Base-by-base conservation (phyloP, 2,329 filamentous ascomycete genomes). In the Xylariaceae sp. region DNA sequence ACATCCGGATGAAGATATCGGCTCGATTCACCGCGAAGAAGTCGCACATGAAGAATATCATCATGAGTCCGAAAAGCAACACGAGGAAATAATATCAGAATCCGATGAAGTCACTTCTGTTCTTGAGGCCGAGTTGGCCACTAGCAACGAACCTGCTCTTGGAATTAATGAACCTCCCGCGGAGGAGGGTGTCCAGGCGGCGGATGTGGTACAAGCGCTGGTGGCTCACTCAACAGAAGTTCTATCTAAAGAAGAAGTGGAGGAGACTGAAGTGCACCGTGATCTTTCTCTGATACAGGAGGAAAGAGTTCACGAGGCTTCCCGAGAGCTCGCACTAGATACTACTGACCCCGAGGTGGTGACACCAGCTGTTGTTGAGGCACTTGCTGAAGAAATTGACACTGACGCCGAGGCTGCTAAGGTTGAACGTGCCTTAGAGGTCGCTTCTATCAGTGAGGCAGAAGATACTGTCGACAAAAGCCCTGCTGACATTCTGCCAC, bases 61-160 rank as follows among this genome's bases (percentile, higher is more conserved):
- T 18, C 10, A 7, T 58, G 15, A 41, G 1, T 45, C 41, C n/a
- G 51, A 61, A 44, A 56, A 44, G 23, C 41, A 62, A 11, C 23
- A 37, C 3, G 55, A 45, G 23, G 47, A 37, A 58, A 58, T 59
- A 17, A 58, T 58, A 15, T 8, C 51, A n/a, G 39, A 55, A 11
- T 39, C 49, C 30, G 15, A 53, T 39, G 61, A 55, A 35, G 8
- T 52, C 17, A 13, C 44, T 37, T 18, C 52, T 23, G n/a, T 13
- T 51, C 8, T 8, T 15, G 53, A 35, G 13, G 47, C 39, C n/a
- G 51, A 60, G 41, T 34, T 15, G 17, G 45, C 10, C 10, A 35
- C 55, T 4, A n/a, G 17, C n/a, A 45, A 64, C 23, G 60, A 55
- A 13, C 7, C 54, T n/a, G 9, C 53, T 4, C 15, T 52, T 50